Evolutionary conservation across 1,284 basidiomycete genomes (phyloP).

Genomic region (Fomes fomentarius): DNA sequence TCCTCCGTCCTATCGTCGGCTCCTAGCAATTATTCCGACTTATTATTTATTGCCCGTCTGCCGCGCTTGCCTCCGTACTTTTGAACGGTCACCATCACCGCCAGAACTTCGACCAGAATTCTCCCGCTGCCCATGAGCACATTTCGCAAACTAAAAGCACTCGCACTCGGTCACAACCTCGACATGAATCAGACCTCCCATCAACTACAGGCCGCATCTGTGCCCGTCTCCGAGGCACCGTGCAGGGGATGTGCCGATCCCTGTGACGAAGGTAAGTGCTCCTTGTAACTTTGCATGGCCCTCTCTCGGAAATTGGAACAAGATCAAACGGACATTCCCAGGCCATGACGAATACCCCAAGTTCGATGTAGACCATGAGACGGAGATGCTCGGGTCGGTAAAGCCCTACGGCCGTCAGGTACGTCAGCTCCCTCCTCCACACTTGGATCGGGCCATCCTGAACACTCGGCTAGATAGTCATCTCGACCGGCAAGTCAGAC

Average conservation of each 20-base stretch:
- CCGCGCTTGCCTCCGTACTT: not conserved
- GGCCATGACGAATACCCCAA: constrained; percentile 78
- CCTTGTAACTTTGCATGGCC: not conserved
- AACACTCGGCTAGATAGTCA: constrained; percentile 61
- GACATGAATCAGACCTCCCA: constrained; percentile 29
- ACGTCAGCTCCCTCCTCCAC: constrained; percentile 20
- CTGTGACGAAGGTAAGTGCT: constrained; percentile 64
- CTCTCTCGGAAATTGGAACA: not conserved
- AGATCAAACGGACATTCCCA: constrained; percentile 34
- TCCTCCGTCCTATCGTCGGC: constrained; percentile 10
- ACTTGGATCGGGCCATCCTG: too few relatives aligned
- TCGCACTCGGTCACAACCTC: constrained; percentile 33
- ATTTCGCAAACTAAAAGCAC: constrained; percentile 34
- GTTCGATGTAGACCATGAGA: constrained; percentile 78
- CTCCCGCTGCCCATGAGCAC: constrained; percentile 28
- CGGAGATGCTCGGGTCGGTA: constrained; percentile 80
- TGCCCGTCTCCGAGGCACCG: constrained; percentile 72
- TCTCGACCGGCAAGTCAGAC: constrained; percentile 88
- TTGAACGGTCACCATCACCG: too few relatives aligned
- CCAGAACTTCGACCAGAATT: not conserved
- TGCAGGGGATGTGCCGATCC: constrained; percentile 81
- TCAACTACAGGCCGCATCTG: constrained; percentile 46
- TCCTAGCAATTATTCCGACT: not conserved
- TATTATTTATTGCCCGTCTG: not conserved
- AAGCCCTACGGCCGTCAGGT: constrained; percentile 84